Conservation (phyloP, 257 asterid genomes). For the Nicotiana tabacum region DNA sequence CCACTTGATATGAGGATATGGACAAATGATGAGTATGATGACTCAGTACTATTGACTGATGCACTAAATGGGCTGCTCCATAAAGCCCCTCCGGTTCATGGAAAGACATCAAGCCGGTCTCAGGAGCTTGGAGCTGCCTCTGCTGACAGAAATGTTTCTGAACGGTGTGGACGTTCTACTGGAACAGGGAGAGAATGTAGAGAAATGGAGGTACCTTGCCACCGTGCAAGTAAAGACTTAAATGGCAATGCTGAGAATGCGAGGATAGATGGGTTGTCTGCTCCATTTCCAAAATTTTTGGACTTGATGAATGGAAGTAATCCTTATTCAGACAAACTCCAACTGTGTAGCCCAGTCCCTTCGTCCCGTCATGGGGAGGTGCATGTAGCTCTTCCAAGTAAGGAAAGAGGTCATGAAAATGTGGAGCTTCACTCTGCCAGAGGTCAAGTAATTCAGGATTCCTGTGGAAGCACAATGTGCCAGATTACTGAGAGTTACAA, state of each 20-base stretch:
- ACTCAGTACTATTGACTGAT: slow-evolving; percentile 53
- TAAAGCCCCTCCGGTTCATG: slow-evolving; percentile 27
- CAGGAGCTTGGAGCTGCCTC: slow-evolving; percentile 28
- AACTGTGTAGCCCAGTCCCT: slow-evolving; percentile 5
- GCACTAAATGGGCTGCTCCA: slow-evolving; percentile 51
- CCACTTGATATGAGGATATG: slow-evolving; percentile 72
- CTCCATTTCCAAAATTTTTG: slow-evolving; percentile 5
- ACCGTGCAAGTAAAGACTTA: slow-evolving; percentile 1
- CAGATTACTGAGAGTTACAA: slow-evolving; percentile 17
- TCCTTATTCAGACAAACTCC: slow-evolving; percentile 16
- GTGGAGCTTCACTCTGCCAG: slow-evolving; percentile 2
- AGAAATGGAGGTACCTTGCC: slow-evolving; percentile 9
- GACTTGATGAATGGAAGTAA: slow-evolving; percentile 14
- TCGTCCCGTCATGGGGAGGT: slow-evolving; percentile 1
- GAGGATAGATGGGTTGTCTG: background rate
- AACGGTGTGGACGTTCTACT: background rate
- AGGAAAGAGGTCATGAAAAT: background rate
- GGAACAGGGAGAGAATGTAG: slow-evolving; percentile 8
- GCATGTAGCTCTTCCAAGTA: slow-evolving; percentile 9
- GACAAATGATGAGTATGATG: slow-evolving; percentile 60
- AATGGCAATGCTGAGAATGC: slow-evolving; percentile 2
- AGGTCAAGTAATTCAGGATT: slow-evolving; percentile 1
- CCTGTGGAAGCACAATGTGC: slow-evolving; percentile 7
- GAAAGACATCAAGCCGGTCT: slow-evolving; percentile 20
- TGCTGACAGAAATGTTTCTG: slow-evolving; percentile 10